phyloP scores from a whole-genome alignment of 108 stramenopile species.

The Schizochytrium sp. region DNA sequence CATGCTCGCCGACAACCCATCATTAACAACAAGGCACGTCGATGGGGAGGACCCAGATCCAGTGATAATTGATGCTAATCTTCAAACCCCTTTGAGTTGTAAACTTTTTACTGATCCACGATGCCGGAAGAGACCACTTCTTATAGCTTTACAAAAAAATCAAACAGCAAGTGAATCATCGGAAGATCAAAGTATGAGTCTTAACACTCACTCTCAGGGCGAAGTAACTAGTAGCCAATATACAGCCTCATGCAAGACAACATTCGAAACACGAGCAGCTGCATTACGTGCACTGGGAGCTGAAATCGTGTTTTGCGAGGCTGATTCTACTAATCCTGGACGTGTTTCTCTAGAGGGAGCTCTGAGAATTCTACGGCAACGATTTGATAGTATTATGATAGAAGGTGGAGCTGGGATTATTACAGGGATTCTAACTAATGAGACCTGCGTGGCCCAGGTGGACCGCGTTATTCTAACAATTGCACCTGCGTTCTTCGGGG shows the following conservation, averaged over 20 bases:
- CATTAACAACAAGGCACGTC: slow-evolving; percentile 28
- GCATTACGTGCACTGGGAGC: neutral
- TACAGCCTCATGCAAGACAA: neutral
- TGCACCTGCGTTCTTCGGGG: slow-evolving; percentile 59
- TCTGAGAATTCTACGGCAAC: neutral
- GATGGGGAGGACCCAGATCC: slow-evolving; percentile 30
- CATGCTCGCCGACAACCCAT: slow-evolving; percentile 67
- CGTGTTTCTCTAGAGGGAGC: neutral
- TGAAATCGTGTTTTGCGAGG: neutral
- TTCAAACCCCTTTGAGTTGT: neutral
- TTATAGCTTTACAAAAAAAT: neutral
- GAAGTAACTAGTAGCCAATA: neutral
- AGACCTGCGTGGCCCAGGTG: slow-evolving; percentile 39
- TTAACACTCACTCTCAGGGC: neutral
- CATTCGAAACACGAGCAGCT: neutral
- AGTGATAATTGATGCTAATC: neutral
- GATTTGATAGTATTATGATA: slow-evolving; percentile 39
- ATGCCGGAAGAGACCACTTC: neutral
- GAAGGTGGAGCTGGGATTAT: slow-evolving; percentile 49
- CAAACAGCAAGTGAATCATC: neutral
- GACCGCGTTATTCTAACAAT: slow-evolving; percentile 59
- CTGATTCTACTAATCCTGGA: neutral
- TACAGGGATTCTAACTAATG: neutral
- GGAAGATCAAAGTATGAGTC: too few species aligned
- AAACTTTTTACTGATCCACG: neutral